Evolutionary conservation across 768 basidiomycete genomes (phyloP).

Genomic region (Hericium alpestre): DNA sequence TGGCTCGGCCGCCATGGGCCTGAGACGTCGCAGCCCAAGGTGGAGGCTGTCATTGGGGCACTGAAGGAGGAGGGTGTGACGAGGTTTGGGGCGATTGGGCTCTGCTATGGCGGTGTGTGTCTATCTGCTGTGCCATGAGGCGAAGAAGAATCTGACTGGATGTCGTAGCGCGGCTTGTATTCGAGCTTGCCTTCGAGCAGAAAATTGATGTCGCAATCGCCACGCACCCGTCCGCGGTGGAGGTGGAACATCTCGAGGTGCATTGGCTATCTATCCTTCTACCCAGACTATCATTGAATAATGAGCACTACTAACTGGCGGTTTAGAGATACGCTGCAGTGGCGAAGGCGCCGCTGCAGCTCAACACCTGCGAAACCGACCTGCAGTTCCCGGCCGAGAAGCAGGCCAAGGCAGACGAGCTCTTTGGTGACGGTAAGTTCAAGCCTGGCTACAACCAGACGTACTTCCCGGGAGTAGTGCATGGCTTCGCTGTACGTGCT

Average conservation of each 20-base stretch:
- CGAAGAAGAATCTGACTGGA: not conserved
- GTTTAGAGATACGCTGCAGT: conserved; percentile 21
- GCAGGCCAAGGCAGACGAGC: conserved; percentile 25
- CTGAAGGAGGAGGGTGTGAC: conserved; percentile 24
- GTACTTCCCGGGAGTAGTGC: conserved; percentile 28
- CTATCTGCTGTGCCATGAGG: not conserved
- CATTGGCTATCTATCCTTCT: not conserved
- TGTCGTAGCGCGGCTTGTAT: conserved; percentile 2
- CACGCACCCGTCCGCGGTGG: conserved; percentile 37
- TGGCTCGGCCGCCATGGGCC: conserved; percentile 12
- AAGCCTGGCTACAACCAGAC: conserved; percentile 27
- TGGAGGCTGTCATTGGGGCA: conserved; percentile 17
- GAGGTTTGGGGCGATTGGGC: conserved; percentile 20
- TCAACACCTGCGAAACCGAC: conserved; percentile 30
- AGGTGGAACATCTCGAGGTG: conserved; percentile 30
- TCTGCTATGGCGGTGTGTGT: conserved; percentile 17
- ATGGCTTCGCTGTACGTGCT: conserved; percentile 27
- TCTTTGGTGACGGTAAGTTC: conserved; percentile 27
- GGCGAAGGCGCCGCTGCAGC: conserved; percentile 30
- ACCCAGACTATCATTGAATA: not conserved
- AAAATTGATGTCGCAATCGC: conserved; percentile 28
- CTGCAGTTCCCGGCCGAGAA: conserved; percentile 22
- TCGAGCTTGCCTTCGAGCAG: conserved; percentile 32
- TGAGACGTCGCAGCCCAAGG: conserved; percentile 8
- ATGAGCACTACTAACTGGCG: not conserved